Percentiles rank a stretch among this genome's conserved stretches.
Evolutionary conservation across 176 grass and related monocot genomes (phyloP).

Genomic region (Aechmea fasciata): DNA sequence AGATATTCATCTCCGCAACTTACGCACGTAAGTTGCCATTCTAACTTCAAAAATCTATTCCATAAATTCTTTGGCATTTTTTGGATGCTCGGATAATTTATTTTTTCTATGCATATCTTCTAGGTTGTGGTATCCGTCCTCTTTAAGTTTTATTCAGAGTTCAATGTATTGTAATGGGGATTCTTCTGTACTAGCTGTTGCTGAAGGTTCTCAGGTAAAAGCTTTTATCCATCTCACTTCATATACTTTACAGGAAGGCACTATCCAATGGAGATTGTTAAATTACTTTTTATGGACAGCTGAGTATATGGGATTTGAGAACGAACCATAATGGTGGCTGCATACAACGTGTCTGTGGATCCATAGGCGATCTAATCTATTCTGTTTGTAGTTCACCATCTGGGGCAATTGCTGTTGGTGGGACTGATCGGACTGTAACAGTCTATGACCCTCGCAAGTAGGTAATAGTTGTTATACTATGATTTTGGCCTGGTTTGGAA

Average conservation of each 20-base stretch:
- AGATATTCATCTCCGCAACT: constrained; percentile 86
- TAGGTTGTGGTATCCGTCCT: constrained; percentile 90
- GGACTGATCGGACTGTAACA: constrained; percentile 70
- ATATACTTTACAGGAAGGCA: not conserved
- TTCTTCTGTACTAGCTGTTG: constrained; percentile 51
- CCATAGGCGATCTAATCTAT: constrained; percentile 56
- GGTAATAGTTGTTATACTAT: not conserved
- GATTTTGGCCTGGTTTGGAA: too few relatives aligned
- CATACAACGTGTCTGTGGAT: constrained; percentile 50
- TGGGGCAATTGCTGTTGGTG: constrained; percentile 55
- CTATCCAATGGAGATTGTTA: not conserved
- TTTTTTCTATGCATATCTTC: not conserved
- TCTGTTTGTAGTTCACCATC: constrained; percentile 50
- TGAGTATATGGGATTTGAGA: constrained; percentile 89
- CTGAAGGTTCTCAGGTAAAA: constrained; percentile 88
- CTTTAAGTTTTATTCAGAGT: constrained; percentile 49
- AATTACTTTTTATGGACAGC: constrained; percentile 24
- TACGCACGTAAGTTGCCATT: constrained; percentile 48
- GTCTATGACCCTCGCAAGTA: constrained; percentile 84
- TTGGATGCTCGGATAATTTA: not conserved
- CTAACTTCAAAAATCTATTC: not conserved
- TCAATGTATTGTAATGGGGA: constrained; percentile 37
- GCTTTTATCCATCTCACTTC: constrained; percentile 8
- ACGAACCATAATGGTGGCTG: constrained; percentile 85
- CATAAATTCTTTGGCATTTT: not conserved